These are phyloP conservation scores for Hylodesmum podocarpum DNA, from an alignment of 306 rosid genomes.

Conservation along the genomic window DNA sequence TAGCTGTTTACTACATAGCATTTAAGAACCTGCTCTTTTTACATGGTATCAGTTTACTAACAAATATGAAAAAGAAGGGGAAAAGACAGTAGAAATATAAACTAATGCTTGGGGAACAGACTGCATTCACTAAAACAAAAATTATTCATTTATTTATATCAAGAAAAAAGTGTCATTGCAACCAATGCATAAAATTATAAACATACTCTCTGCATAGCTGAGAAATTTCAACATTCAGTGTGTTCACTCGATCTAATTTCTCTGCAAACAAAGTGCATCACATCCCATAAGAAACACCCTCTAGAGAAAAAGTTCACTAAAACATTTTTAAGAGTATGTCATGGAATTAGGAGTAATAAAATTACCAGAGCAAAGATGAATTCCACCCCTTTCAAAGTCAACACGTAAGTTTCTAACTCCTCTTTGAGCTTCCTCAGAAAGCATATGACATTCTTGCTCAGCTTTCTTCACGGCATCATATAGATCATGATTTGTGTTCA, in stretches of 20 bases:
- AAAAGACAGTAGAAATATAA: background rate
- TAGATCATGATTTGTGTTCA: conserved; percentile 72
- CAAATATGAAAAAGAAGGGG: background rate
- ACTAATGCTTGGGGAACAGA: conserved; percentile 9
- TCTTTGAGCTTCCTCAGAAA: conserved; percentile 64
- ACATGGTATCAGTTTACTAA: background rate
- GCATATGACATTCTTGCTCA: conserved; percentile 62
- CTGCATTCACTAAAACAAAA: background rate
- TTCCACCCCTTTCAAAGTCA: conserved; percentile 98
- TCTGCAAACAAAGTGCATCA: conserved; percentile 53
- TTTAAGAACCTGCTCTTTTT: background rate
- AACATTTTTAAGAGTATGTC: conserved; percentile 3
- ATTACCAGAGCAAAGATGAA: conserved; percentile 75
- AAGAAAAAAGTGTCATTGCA: background rate
- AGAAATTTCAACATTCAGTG: conserved; percentile 62
- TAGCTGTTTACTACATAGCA: background rate
- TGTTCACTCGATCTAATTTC: conserved; percentile 66
- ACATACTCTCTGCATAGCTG: conserved; percentile 65
- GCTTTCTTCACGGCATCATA: conserved; percentile 79
- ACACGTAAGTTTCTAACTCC: conserved; percentile 62
- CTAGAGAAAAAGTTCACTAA: conserved; percentile 13
- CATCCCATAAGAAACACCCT: background rate
- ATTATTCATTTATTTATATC: background rate
- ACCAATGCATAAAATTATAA: background rate
- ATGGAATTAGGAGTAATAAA: background rate